Evolutionary conservation across 2,329 filamentous ascomycete genomes (phyloP).

Genomic region (Beauveria brongniartii): DNA sequence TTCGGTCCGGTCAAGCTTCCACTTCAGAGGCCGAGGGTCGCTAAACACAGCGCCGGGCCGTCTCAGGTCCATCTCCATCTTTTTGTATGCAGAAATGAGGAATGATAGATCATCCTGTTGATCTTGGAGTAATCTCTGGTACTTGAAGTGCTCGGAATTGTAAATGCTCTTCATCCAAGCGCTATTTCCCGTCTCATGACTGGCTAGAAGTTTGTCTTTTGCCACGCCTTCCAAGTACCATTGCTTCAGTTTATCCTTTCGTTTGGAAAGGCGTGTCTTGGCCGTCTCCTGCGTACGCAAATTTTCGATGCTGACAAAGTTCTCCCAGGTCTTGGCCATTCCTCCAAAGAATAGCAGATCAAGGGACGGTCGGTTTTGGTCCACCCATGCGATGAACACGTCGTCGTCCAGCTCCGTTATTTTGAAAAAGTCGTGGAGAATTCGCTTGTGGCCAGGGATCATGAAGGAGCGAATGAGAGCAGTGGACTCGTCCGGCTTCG

Average conservation of each 20-base stretch:
- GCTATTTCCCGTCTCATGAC: conserved; percentile 79
- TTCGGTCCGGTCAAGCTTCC: conserved; percentile 93
- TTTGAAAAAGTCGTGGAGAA: conserved; percentile 72
- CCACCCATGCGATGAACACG: conserved; percentile 80
- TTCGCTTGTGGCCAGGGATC: conserved; percentile 58
- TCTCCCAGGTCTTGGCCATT: conserved; percentile 78
- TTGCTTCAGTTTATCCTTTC: conserved; percentile 72
- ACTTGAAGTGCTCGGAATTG: conserved; percentile 82
- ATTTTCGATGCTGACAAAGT: conserved; percentile 79
- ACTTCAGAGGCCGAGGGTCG: conserved; percentile 57
- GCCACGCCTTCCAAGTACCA: conserved; percentile 67
- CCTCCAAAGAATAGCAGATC: conserved; percentile 76
- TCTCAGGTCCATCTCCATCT: conserved; percentile 69
- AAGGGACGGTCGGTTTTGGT: conserved; percentile 68
- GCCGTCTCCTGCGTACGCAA: conserved; percentile 68
- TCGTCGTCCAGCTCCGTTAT: conserved; percentile 84
- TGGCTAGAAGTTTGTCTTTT: conserved; percentile 63
- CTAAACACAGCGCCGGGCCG: conserved; percentile 77
- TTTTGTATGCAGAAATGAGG: conserved; percentile 65
- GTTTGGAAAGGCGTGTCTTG: conserved; percentile 59
- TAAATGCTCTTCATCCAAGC: conserved; percentile 97
- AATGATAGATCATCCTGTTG: conserved; percentile 84
- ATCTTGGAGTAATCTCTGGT: conserved; percentile 82
- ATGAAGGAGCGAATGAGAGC: conserved; percentile 65
- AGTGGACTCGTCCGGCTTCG: conserved; percentile 78